These are phyloP conservation scores for Collybia nuda DNA, from an alignment of 768 basidiomycete genomes.

Conservation along the genomic window DNA sequence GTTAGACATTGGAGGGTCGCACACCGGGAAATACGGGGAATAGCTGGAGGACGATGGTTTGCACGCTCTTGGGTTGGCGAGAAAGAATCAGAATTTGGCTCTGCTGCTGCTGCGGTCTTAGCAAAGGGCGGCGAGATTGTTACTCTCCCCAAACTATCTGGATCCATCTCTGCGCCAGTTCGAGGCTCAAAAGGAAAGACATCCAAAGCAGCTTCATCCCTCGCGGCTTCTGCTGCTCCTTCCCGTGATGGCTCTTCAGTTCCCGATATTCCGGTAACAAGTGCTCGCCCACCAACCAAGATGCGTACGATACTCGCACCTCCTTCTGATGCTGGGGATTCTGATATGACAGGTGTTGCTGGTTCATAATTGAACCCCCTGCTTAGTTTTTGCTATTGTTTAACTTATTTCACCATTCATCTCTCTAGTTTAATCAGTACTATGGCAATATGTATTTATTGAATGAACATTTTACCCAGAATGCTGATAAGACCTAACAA, in stretches of 20 bases:
- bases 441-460: too few relatives aligned
- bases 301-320: constrained; percentile 65
- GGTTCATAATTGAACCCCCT: constrained; percentile 28
- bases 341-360: constrained; percentile 35
- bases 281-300: constrained; percentile 56
- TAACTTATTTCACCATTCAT: neutral
- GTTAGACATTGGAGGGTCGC: constrained; percentile 75
- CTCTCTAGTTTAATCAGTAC: too few relatives aligned
- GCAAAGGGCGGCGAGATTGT: constrained; percentile 11
- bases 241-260: constrained; percentile 58
- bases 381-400: neutral
- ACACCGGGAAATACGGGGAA: constrained; percentile 76
- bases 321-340: constrained; percentile 51
- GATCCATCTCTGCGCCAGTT: constrained; percentile 43
- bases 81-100: constrained; percentile 69
- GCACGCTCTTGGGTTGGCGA: constrained; percentile 81
- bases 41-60: constrained; percentile 84
- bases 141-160: constrained; percentile 13
- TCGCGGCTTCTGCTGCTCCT: constrained; percentile 48
- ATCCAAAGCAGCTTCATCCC: constrained; percentile 39
- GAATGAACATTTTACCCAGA: too few relatives aligned
- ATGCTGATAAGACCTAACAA: too few relatives aligned
- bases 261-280: constrained; percentile 38
- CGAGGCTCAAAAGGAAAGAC: constrained; percentile 38
- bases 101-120: constrained; percentile 26